Conservation (phyloP, 345 rosid species). For the Pistacia atlantica region DNA sequence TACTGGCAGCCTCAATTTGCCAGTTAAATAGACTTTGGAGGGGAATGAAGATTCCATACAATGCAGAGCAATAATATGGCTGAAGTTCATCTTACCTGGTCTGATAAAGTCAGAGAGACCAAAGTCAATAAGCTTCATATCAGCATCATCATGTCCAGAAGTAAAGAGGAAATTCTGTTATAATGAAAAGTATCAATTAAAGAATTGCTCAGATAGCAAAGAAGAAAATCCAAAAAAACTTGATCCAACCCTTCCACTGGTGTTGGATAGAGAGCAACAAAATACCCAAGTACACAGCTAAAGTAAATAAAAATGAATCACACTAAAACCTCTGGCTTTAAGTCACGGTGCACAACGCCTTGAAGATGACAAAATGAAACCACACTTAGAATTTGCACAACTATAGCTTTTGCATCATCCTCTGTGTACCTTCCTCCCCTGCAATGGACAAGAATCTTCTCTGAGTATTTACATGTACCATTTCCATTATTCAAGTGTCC, state of each 20-base stretch:
- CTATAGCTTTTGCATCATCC: slow-evolving; percentile 76
- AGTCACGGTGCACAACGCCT: slow-evolving; percentile 87
- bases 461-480: slow-evolving; percentile 2
- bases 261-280: neutral
- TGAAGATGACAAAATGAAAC: slow-evolving; percentile 91
- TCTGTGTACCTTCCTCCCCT: slow-evolving; percentile 84
- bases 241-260: neutral
- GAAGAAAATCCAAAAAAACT: neutral
- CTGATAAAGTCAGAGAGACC: slow-evolving; percentile 85
- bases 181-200: slow-evolving; percentile 19
- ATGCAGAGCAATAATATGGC: neutral
- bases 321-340: slow-evolving; percentile 73
- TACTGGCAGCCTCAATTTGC: neutral
- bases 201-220: neutral
- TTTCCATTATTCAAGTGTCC: slow-evolving; percentile 5
- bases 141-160: slow-evolving; percentile 62
- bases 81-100: slow-evolving; percentile 53
- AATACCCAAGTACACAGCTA: slow-evolving; percentile 1
- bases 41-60: neutral
- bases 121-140: slow-evolving; percentile 80
- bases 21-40: neutral
- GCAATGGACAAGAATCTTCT: slow-evolving; percentile 18
- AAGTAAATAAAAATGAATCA: neutral
- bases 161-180: slow-evolving; percentile 77
- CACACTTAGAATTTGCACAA: slow-evolving; percentile 71